Evolutionary conservation across 352 stramenopile genomes (phyloP), one percentile per base, ranked within the genome.

Genomic region (Blastocystis sp.): DNA sequence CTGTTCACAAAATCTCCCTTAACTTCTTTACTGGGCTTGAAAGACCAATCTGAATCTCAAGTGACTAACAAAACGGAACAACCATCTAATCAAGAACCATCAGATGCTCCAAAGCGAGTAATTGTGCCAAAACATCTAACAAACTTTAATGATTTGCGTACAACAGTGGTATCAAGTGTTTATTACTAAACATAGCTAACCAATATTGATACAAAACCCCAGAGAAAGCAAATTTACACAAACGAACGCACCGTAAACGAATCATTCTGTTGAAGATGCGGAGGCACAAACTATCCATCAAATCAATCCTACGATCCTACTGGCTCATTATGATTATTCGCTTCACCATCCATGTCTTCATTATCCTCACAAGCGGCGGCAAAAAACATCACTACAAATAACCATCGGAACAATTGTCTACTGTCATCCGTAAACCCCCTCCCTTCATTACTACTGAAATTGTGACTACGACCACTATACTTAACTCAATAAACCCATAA

Each of bases 321-420:
- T 4, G 37, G 15, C 11, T 64, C 51, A n/a, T 60, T 56, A 2
- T 9, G 6, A 30, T 27, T 33, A 40, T 60, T 42, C 17, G 19
- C 40, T 37, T 60, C 70, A 42, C 70, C 62, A 22, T 53, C 66
- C 44, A 30, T 30, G 11, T 56, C 53, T 17, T 35, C 27, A 48
- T 35, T 30, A 24, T 53, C 40, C n/a, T 59, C 24, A 40, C 33
- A 48, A 22, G 9, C 17, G 33, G 70, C 27, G 19, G 70, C 70
- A 81, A 62, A 81, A 60, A 64, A 81, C 70, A 81, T 81, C 70
- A 81, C 70, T 81, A 81, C 40, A 81, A 42, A n/a, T 24, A 35
- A 62, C 51, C 22, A 7, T 27, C 9, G 15, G 3, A 19, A 0
- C 17, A 19, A 27, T 6, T 27, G 3, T 13, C 17, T 62, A 81